Base-by-base conservation (phyloP, 2,329 filamentous ascomycete species). In the Coniochaeta prunicola region DNA sequence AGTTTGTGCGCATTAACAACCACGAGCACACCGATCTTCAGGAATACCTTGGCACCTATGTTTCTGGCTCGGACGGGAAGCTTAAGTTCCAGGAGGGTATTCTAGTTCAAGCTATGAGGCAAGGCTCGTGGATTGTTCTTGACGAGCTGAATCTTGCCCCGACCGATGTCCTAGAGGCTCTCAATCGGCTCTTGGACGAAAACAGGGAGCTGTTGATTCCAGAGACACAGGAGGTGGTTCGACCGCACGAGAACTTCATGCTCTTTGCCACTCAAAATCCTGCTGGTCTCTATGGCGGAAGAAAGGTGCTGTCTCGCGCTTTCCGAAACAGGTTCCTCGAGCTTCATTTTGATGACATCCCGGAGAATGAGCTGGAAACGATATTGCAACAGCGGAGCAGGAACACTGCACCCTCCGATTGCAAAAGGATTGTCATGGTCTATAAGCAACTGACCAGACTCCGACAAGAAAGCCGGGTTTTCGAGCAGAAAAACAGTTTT, bases 1-100 rank as follows among this genome's bases (percentile, higher is more conserved):
- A 90, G 68, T 99, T 97, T 69, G 92, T 99, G 48, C 86, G 94
- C 61, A 99, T 99, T 78, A 99, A 99, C 76, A 99, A 99, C 66
- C 94, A 99, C 73, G 96, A 99, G 70, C 94, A 99, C 69, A 99
- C 94, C 0, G 94, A 99, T 71, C 78, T 99, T 38, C 94, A 99
- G 72, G 96, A 99, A 70, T 99, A 99, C 68, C 77, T 99, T 6
- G 94, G 94, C 19, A 96, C 92, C 0, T 99, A 99, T 65, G 80
- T 96, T 1, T 97, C 94, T 2, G 90, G 88, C 26, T 75, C 86
- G 0, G 89, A 96, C 68, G 96, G 96, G 5, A 90, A 89, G 61
- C 79, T 99, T 45, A 84, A 81, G 12, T 99, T 97, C 67, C 92
- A 96, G 70, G 96, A 99, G 73, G 94, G 94, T 57, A 81, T 97